Percentiles rank a stretch among this genome's conserved stretches.
Conservation (phyloP, 179 eudicot species). For the Heliamphora pulchella region DNA sequence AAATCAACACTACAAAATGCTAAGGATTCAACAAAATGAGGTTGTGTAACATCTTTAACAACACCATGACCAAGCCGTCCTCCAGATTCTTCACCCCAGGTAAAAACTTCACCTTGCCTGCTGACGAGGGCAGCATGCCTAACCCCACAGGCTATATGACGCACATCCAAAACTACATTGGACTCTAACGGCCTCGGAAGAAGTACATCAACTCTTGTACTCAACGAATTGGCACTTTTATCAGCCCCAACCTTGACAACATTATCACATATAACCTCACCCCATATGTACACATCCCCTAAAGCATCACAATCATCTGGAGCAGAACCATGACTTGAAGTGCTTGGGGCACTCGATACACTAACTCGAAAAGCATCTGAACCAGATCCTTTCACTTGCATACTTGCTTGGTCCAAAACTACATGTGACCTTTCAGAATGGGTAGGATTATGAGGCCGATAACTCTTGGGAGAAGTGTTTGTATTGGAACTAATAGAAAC, state of each 20-base stretch:
- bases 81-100: conserved; percentile 96
- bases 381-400: conserved; percentile 72
- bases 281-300: conserved; percentile 91
- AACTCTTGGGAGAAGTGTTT: conserved; percentile 49
- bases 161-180: conserved; percentile 74
- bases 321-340: conserved; percentile 87
- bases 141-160: conserved; percentile 81
- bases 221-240: conserved; percentile 32
- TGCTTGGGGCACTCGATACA: conserved; percentile 86
- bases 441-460: conserved; percentile 33
- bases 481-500: conserved; percentile 41
- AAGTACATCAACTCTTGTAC: conserved; percentile 59
- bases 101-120: conserved; percentile 80
- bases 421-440: conserved; percentile 58
- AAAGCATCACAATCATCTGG: conserved; percentile 85
- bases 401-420: conserved; percentile 59
- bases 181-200: conserved; percentile 73
- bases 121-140: conserved; percentile 80
- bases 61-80: conserved; percentile 92
- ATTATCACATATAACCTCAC: conserved; percentile 69
- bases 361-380: conserved; percentile 76
- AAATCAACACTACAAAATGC: conserved; percentile 56
- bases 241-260: conserved; percentile 43
- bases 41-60: conserved; percentile 59
- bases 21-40: conserved; percentile 64